These are phyloP conservation scores for Auriculariales sp. DNA, from an alignment of 768 basidiomycete species.

Conservation along the genomic window DNA sequence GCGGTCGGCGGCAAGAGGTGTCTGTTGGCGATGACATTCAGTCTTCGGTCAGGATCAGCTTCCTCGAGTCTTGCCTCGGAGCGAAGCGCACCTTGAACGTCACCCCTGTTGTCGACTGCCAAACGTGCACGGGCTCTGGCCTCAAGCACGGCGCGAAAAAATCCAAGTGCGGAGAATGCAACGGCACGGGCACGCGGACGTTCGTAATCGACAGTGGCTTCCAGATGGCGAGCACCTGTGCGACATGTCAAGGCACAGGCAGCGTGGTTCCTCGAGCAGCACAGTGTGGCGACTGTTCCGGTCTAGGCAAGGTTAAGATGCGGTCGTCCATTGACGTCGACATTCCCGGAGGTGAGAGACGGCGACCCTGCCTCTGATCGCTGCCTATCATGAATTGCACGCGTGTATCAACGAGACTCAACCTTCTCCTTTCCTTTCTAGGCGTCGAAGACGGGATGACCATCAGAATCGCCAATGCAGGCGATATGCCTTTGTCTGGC, in stretches of 20 bases:
- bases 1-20: conserved; percentile 24
- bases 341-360: conserved; percentile 64
- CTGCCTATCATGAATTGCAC: not conserved
- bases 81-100: conserved; percentile 58
- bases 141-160: conserved; percentile 78
- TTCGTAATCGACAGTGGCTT: conserved; percentile 89
- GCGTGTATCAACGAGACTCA: not conserved
- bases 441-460: conserved; percentile 94
- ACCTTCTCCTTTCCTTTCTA: conserved; percentile 17
- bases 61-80: conserved; percentile 94
- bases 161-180: conserved; percentile 62
- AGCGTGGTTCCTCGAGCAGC: conserved; percentile 62
- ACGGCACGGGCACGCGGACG: conserved; percentile 76
- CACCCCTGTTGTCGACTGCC: conserved; percentile 71
- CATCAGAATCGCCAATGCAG: conserved; percentile 62
- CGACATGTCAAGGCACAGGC: conserved; percentile 67
- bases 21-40: conserved; percentile 73
- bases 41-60: conserved; percentile 55
- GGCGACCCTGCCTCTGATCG: not conserved
- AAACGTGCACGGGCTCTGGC: conserved; percentile 73
- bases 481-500: conserved; percentile 72
- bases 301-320: conserved; percentile 75
- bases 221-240: conserved; percentile 91
- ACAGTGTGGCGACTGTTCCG: conserved; percentile 68
- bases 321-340: conserved; percentile 67